Conservation (phyloP, 306 rosid genomes). For the Betula pendula region DNA sequence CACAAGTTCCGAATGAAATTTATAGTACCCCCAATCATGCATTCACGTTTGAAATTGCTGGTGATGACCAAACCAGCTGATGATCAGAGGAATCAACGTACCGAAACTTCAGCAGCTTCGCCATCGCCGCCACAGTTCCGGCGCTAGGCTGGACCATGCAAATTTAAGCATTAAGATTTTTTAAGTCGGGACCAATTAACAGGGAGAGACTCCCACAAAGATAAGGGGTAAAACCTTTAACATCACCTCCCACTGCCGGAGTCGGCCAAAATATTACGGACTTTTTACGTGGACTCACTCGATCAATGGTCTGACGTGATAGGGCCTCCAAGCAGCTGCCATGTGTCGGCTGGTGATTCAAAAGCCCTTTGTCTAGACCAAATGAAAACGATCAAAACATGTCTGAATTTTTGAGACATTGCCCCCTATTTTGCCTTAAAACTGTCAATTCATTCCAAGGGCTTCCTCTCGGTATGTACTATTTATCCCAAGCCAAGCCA, state of each 20-base stretch:
- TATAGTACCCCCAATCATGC: no score
- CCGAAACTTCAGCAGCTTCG: no score
- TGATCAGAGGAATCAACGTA: no score
- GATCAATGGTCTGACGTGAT: conserved; percentile 18
- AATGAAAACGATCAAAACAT: conserved; percentile 39
- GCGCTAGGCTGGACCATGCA: neutral
- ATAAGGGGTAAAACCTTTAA: neutral
- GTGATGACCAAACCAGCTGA: no score
- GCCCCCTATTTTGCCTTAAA: conserved; percentile 21
- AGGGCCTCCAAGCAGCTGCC: neutral
- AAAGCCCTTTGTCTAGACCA: conserved; percentile 23
- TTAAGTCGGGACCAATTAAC: neutral
- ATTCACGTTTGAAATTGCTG: no score
- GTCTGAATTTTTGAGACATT: conserved; percentile 47
- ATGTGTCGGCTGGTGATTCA: conserved; percentile 14
- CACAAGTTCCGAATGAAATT: no score
- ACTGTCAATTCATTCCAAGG: no score
- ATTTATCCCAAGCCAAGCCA: neutral
- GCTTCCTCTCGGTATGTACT: no score
- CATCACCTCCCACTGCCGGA: no score
- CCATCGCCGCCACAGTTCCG: no score
- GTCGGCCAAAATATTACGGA: neutral
- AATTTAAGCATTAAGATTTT: no score
- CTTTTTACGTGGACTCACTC: neutral
- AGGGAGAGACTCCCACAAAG: neutral